These are phyloP conservation scores for Saturnispora galanensis DNA, from an alignment of 805 yeast species.

Conservation along the genomic window DNA sequence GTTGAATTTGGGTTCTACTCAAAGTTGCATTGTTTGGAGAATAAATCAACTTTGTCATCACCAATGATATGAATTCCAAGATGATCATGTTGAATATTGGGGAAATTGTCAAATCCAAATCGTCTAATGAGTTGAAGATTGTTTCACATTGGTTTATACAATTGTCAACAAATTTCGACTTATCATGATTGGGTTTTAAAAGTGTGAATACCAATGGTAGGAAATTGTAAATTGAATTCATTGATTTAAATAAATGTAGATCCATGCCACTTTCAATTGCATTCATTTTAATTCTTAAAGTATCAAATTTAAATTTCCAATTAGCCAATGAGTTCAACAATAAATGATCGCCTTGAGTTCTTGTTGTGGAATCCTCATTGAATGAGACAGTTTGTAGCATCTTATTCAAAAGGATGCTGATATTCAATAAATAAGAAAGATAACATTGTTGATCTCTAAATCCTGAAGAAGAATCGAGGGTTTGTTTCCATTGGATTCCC, in stretches of 20 bases:
- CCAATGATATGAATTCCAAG: slow-evolving; percentile 16
- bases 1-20: neutral
- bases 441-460: slow-evolving; percentile 12
- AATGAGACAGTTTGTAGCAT: slow-evolving; percentile 17
- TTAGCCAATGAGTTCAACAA: slow-evolving; percentile 17
- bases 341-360: slow-evolving; percentile 4
- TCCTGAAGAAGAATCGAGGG: slow-evolving; percentile 14
- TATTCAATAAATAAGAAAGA: slow-evolving; percentile 16
- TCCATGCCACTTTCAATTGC: neutral
- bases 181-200: slow-evolving; percentile 15
- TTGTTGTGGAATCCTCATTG: slow-evolving; percentile 4
- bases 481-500: slow-evolving; percentile 21
- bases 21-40: slow-evolving; percentile 8
- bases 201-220: slow-evolving; percentile 16
- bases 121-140: slow-evolving; percentile 5
- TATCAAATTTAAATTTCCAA: slow-evolving; percentile 18
- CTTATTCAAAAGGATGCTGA: slow-evolving; percentile 15
- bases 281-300: slow-evolving; percentile 1
- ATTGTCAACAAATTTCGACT: slow-evolving; percentile 8
- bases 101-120: slow-evolving; percentile 9
- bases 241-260: slow-evolving; percentile 7
- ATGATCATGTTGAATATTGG: slow-evolving; percentile 19
- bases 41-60: slow-evolving; percentile 10
- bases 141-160: slow-evolving; percentile 9
- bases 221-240: slow-evolving; percentile 6